Evolutionary conservation across 2,329 filamentous ascomycete species (phyloP).

Genomic region (Fusarium staphyleae): DNA sequence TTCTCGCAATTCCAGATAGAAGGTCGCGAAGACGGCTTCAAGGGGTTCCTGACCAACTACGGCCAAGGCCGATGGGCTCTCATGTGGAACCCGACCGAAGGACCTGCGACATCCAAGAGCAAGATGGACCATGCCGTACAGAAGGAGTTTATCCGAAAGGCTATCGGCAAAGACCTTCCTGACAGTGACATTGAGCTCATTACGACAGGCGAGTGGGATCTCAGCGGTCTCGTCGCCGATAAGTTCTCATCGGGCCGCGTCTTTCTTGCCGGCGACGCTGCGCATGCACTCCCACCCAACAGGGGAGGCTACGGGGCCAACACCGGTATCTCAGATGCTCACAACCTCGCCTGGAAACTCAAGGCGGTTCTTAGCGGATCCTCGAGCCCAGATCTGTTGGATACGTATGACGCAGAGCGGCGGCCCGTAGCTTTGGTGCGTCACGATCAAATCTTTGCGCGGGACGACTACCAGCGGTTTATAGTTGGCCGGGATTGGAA

Average conservation of each 20-base stretch:
- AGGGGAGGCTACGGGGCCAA: slow-evolving; percentile 47
- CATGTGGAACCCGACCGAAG: slow-evolving; percentile 20
- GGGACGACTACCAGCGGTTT: slow-evolving; percentile 32
- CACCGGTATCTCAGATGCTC: slow-evolving; percentile 48
- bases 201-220: slow-evolving; percentile 33
- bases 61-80: slow-evolving; percentile 35
- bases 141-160: slow-evolving; percentile 20
- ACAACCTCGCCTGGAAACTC: slow-evolving; percentile 54
- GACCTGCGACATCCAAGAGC: not conserved
- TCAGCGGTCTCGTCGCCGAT: slow-evolving; percentile 38
- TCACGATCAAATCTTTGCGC: slow-evolving; percentile 37
- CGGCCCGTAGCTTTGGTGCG: slow-evolving; percentile 43
- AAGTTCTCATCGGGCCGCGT: slow-evolving; percentile 43
- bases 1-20: slow-evolving; percentile 46
- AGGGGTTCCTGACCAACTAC: slow-evolving; percentile 39
- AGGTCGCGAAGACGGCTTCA: slow-evolving; percentile 35
- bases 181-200: slow-evolving; percentile 29
- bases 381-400: slow-evolving; percentile 39
- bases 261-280: slow-evolving; percentile 46
- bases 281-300: slow-evolving; percentile 46
- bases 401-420: slow-evolving; percentile 51
- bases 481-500: slow-evolving; percentile 13
- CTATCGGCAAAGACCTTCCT: slow-evolving; percentile 12
- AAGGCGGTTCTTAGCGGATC: slow-evolving; percentile 42
- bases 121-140: slow-evolving; percentile 11